phyloP scores from a whole-genome alignment of 805 yeast species.

The Metschnikowia dekortorum region DNA sequence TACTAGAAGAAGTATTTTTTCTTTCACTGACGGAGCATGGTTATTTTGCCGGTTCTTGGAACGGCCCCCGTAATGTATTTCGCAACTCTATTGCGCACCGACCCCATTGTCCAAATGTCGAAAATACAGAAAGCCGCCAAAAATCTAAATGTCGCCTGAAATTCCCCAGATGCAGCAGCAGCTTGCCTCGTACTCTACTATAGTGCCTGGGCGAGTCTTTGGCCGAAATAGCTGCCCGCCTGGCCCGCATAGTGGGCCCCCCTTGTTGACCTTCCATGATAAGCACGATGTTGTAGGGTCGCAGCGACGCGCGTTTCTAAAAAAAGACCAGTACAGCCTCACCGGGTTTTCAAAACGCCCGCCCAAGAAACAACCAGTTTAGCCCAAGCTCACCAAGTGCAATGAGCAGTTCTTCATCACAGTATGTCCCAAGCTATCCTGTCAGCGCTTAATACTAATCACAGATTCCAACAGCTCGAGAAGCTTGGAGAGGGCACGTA shows the following conservation, averaged over 20 bases:
- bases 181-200: neutral
- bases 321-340: conserved; percentile 1
- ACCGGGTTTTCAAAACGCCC: neutral
- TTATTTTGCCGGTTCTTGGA: too few species aligned
- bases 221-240: too few species aligned
- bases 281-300: neutral
- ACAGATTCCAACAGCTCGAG: conserved; percentile 55
- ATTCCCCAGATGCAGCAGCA: neutral
- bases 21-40: too few species aligned
- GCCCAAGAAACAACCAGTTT: neutral
- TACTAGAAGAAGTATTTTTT: neutral
- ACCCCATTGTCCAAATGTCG: neutral
- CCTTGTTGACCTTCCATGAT: neutral
- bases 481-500: conserved; percentile 94
- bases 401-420: conserved; percentile 44
- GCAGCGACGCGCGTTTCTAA: conserved; percentile 1
- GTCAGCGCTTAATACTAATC: conserved; percentile 9
- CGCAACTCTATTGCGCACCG: neutral
- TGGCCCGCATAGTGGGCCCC: neutral
- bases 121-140: neutral
- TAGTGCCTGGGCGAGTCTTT: too few species aligned
- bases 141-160: neutral
- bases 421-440: conserved; percentile 27
- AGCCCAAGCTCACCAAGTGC: neutral
- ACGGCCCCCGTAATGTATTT: neutral